Evolutionary conservation across 202 grass and related monocot species (phyloP).

Genomic region (Dendrocalamus latiflorus): DNA sequence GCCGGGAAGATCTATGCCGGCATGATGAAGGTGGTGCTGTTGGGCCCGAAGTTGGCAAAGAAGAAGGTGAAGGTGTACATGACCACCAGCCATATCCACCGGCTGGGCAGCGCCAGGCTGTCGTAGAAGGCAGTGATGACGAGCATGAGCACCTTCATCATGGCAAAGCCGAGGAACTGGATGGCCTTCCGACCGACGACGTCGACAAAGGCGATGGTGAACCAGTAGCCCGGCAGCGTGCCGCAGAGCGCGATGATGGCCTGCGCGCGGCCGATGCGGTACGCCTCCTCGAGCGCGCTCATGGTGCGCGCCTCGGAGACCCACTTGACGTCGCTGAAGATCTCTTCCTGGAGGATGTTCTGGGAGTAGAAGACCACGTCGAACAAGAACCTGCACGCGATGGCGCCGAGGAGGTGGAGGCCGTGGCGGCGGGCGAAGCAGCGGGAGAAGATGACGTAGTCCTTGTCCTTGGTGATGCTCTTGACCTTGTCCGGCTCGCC

Average conservation of each 20-base stretch:
- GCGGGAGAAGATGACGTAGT: slow-evolving; percentile 18
- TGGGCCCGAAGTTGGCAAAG: slow-evolving; percentile 61
- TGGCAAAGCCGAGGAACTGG: slow-evolving; percentile 48
- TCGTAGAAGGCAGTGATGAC: slow-evolving; percentile 43
- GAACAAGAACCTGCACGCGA: slow-evolving; percentile 52
- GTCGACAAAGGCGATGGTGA: slow-evolving; percentile 62
- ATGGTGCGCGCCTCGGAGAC: slow-evolving; percentile 41
- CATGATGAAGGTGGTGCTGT: slow-evolving; percentile 52
- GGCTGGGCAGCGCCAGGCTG: slow-evolving; percentile 12
- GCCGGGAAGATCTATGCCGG: slow-evolving; percentile 50
- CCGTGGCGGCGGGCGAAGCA: not conserved
- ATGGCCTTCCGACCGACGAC: slow-evolving; percentile 41
- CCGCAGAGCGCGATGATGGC: no score
- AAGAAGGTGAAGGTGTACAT: no score
- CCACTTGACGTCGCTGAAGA: slow-evolving; percentile 48
- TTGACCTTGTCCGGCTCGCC: not conserved
- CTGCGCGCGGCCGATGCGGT: slow-evolving; percentile 41
- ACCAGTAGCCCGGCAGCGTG: slow-evolving; percentile 57
- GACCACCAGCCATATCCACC: slow-evolving; percentile 33
- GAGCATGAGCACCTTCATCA: slow-evolving; percentile 65
- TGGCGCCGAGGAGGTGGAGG: not conserved
- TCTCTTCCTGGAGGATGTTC: slow-evolving; percentile 64
- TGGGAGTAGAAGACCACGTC: slow-evolving; percentile 66
- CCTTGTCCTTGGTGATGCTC: not conserved
- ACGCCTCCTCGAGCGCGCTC: slow-evolving; percentile 52